These are phyloP conservation scores for Pulveroboletus sp. DNA, from an alignment of 768 basidiomycete genomes.

Conservation along the genomic window DNA sequence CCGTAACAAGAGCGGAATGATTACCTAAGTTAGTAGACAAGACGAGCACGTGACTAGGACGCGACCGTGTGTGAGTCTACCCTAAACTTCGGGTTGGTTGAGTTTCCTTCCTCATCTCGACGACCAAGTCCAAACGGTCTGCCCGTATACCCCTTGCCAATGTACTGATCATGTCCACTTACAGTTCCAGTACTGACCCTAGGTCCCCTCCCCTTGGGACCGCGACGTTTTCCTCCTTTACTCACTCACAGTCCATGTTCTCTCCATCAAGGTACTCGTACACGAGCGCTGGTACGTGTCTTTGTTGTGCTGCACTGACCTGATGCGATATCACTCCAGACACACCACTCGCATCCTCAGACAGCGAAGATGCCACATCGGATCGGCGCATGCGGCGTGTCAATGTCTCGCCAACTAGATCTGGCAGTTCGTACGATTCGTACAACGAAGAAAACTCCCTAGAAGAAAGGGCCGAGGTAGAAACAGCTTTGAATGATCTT, in stretches of 20 bases:
- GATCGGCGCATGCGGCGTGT: slow-evolving; percentile 48
- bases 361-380: slow-evolving; percentile 42
- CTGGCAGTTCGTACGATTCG: slow-evolving; percentile 39
- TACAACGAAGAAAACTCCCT: slow-evolving; percentile 54
- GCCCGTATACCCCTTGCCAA: slow-evolving; percentile 15
- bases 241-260: slow-evolving; percentile 48
- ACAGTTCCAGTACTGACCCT: slow-evolving; percentile 37
- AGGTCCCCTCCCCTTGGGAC: slow-evolving; percentile 64
- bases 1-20: neutral
- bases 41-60: slow-evolving; percentile 33
- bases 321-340: slow-evolving; percentile 29
- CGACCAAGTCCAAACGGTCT: neutral
- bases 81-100: slow-evolving; percentile 33
- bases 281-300: slow-evolving; percentile 46
- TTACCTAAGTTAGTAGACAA: slow-evolving; percentile 14
- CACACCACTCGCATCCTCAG: slow-evolving; percentile 44
- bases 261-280: slow-evolving; percentile 61
- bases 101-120: slow-evolving; percentile 30
- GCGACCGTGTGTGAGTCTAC: slow-evolving; percentile 37
- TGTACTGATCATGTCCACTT: slow-evolving; percentile 39
- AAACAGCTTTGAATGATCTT: slow-evolving; percentile 59
- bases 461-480: slow-evolving; percentile 51
- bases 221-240: slow-evolving; percentile 49
- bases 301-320: neutral
- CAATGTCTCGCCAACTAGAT: slow-evolving; percentile 49